Evolutionary conservation across 2,329 filamentous ascomycete species (phyloP).

Genomic region (Cladosporium sp.): DNA sequence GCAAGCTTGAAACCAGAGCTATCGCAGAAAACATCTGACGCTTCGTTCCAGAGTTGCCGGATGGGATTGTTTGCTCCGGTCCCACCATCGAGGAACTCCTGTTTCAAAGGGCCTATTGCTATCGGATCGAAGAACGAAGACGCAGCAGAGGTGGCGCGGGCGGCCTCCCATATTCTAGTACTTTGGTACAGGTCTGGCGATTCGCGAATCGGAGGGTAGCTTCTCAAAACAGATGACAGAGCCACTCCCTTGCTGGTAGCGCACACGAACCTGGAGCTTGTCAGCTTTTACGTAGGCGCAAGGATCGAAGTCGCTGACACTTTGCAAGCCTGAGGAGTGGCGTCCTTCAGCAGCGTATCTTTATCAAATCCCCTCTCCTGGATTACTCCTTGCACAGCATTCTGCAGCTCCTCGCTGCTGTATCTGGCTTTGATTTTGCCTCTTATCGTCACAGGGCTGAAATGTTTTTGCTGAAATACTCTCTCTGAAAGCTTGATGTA

Average conservation of each 20-base stretch:
- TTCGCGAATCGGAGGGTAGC: constrained; percentile 35
- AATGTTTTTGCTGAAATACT: constrained; percentile 44
- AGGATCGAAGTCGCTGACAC: not conserved
- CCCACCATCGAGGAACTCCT: constrained; percentile 47
- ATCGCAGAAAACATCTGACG: constrained; percentile 14
- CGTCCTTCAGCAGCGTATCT: not conserved
- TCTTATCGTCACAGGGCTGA: not conserved
- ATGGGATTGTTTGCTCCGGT: constrained; percentile 49
- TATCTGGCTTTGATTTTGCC: not conserved
- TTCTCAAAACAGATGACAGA: constrained; percentile 45
- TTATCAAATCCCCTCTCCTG: not conserved
- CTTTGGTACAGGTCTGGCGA: constrained; percentile 35
- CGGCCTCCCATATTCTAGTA: constrained; percentile 49
- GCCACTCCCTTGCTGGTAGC: constrained; percentile 42
- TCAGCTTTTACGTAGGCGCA: constrained; percentile 16
- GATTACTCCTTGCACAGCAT: not conserved
- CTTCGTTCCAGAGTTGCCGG: constrained; percentile 37
- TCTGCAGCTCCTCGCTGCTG: not conserved
- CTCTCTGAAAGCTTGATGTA: constrained; percentile 46
- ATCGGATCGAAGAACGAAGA: constrained; percentile 48
- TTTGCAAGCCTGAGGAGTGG: not conserved
- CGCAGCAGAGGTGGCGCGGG: constrained; percentile 49
- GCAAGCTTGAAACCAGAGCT: not conserved
- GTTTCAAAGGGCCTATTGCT: constrained; percentile 37
- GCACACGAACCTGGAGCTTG: constrained; percentile 31